Percentiles rank a stretch among this genome's conserved stretches.
phyloP scores from a whole-genome alignment of 192 early-diverging fungal species.

The Coemansia sp. region DNA sequence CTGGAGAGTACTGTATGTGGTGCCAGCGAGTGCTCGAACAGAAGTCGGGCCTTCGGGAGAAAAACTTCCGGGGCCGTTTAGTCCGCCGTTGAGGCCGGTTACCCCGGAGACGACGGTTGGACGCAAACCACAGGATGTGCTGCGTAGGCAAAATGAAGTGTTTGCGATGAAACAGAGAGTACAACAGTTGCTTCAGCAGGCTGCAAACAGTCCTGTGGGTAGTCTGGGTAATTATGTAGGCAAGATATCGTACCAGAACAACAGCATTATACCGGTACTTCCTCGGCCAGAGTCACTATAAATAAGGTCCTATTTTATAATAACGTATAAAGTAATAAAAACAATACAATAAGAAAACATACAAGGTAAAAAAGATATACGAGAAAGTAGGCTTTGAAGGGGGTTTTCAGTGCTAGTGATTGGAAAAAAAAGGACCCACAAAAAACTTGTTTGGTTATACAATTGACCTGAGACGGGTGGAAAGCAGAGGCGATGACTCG shows the following conservation, averaged over 20 bases:
- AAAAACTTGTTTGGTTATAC: slow-evolving; percentile 19
- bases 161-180: slow-evolving; percentile 40
- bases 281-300: slow-evolving; percentile 31
- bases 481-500: slow-evolving; percentile 44
- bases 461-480: slow-evolving; percentile 40
- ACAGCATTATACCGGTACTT: slow-evolving; percentile 48
- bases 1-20: slow-evolving; percentile 41
- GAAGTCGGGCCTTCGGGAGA: slow-evolving; percentile 45
- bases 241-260: slow-evolving; percentile 49
- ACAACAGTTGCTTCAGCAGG: slow-evolving; percentile 51
- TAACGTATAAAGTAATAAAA: not conserved
- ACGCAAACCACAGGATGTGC: slow-evolving; percentile 31
- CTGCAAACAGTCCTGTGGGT: slow-evolving; percentile 38
- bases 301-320: not conserved
- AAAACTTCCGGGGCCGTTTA: slow-evolving; percentile 50
- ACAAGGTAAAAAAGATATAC: not conserved
- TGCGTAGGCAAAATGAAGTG: slow-evolving; percentile 48
- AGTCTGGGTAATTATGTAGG: slow-evolving; percentile 50
- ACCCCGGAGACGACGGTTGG: slow-evolving; percentile 14
- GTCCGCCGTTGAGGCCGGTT: slow-evolving; percentile 35
- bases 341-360: not conserved
- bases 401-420: not conserved
- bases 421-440: not conserved
- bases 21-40: slow-evolving; percentile 34
- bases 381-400: not conserved